Evolutionary conservation across 225 moss, liverwort and hornwort species (phyloP).

Genomic region (Bryoerythrophyllum caledonicum): DNA sequence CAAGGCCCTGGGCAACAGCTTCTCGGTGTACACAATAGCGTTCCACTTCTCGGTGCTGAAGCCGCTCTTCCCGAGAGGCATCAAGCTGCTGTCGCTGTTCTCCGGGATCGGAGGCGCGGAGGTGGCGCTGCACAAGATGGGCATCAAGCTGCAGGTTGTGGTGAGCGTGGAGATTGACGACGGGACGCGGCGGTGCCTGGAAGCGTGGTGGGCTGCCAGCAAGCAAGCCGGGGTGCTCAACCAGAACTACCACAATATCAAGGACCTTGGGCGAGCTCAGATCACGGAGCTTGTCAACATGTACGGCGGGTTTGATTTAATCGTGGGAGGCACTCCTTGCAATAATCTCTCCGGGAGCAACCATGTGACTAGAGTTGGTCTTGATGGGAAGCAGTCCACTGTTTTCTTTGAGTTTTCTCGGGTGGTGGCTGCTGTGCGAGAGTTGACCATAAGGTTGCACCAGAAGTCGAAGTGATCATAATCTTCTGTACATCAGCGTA

Average conservation of each 20-base stretch:
- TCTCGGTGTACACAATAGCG: slow-evolving; percentile 78
- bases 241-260: slow-evolving; percentile 51
- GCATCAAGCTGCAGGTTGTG: slow-evolving; percentile 62
- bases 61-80: slow-evolving; percentile 57
- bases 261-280: slow-evolving; percentile 38
- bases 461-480: slow-evolving; percentile 4
- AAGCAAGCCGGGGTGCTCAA: slow-evolving; percentile 63
- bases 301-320: slow-evolving; percentile 73
- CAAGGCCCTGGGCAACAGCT: slow-evolving; percentile 76
- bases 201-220: slow-evolving; percentile 72
- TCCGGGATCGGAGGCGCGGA: slow-evolving; percentile 95
- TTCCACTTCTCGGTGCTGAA: slow-evolving; percentile 83
- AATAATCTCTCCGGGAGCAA: slow-evolving; percentile 81
- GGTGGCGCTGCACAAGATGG: slow-evolving; percentile 78
- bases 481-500: neutral
- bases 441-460: slow-evolving; percentile 45
- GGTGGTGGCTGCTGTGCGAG: slow-evolving; percentile 57
- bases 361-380: slow-evolving; percentile 54
- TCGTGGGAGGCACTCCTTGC: slow-evolving; percentile 88
- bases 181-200: slow-evolving; percentile 52
- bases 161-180: slow-evolving; percentile 86
- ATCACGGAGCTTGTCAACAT: slow-evolving; percentile 41
- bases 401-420: slow-evolving; percentile 84
- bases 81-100: slow-evolving; percentile 75
- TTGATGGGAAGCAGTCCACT: slow-evolving; percentile 61